phyloP scores from a whole-genome alignment of 2,329 filamentous ascomycete species.

The Emmonsiellopsis sp. region DNA sequence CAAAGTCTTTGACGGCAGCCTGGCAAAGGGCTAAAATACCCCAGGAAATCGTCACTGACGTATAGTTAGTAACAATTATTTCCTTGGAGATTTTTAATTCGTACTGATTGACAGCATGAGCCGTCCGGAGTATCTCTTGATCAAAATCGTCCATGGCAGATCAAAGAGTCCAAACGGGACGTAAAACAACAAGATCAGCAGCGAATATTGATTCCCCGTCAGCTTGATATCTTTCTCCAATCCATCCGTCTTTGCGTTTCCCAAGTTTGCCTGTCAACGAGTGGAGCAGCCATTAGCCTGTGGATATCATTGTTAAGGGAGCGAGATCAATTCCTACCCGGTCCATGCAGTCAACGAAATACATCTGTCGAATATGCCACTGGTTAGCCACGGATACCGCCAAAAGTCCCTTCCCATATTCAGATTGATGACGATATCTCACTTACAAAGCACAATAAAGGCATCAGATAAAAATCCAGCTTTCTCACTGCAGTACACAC shows the following conservation, averaged over 20 bases:
- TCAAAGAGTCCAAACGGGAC: background rate
- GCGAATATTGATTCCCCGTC: background rate
- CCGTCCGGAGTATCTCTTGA: background rate
- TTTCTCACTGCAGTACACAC: background rate
- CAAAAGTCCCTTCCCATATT: background rate
- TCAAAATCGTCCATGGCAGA: background rate
- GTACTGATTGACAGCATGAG: background rate
- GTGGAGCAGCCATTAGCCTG: no score
- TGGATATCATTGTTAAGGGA: no score
- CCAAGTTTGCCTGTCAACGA: background rate
- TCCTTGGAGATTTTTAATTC: background rate
- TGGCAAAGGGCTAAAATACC: background rate
- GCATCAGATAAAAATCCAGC: background rate
- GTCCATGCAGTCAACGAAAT: background rate
- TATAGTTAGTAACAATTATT: background rate
- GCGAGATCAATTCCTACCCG: background rate
- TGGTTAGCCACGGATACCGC: no score
- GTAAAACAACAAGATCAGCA: background rate
- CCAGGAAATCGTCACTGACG: background rate
- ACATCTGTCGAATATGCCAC: background rate
- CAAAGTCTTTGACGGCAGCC: background rate
- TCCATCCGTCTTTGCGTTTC: background rate
- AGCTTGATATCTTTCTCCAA: background rate
- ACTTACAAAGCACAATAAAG: background rate
- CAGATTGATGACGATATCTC: background rate